Percentiles rank a stretch among this genome's conserved stretches.
Conservation (phyloP, 805 yeast genomes). For the Schwanniomyces occidentalis region DNA sequence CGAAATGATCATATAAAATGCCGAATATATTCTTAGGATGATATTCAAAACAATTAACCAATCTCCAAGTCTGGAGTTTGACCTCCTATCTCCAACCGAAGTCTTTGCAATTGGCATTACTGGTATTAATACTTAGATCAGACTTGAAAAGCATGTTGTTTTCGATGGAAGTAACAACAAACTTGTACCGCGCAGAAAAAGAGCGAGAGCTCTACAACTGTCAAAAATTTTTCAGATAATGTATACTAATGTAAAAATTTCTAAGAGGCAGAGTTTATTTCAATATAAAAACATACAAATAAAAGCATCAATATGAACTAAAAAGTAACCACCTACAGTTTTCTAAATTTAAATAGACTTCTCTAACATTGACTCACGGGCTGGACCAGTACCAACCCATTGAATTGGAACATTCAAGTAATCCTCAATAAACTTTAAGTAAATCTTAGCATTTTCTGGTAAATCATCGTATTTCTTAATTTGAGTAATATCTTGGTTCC, state of each 20-base stretch:
- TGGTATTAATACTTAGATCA: too few relatives aligned
- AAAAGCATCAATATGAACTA: too few relatives aligned
- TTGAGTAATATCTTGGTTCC: constrained; percentile 82
- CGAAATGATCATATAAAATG: constrained; percentile 65
- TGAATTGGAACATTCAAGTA: constrained; percentile 80
- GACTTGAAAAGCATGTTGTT: too few relatives aligned
- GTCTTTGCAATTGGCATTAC: not conserved
- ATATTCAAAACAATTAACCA: constrained; percentile 4
- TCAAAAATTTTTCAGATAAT: too few relatives aligned
- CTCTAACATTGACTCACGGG: constrained; percentile 87
- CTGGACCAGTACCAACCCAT: constrained; percentile 99
- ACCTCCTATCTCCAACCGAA: not conserved
- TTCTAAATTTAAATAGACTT: too few relatives aligned
- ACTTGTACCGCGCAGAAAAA: not conserved
- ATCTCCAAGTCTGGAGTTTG: not conserved
- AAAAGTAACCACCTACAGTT: too few relatives aligned
- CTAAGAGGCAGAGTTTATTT: too few relatives aligned
- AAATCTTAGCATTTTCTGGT: constrained; percentile 85
- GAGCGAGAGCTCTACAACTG: too few relatives aligned
- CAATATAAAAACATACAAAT: too few relatives aligned
- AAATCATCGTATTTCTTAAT: constrained; percentile 70
- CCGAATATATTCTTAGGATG: constrained; percentile 34
- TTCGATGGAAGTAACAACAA: constrained; percentile 1
- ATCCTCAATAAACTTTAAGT: constrained; percentile 83
- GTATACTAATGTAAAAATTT: too few relatives aligned